Conservation (phyloP, 306 rosid species). For the Pueraria montana region DNA sequence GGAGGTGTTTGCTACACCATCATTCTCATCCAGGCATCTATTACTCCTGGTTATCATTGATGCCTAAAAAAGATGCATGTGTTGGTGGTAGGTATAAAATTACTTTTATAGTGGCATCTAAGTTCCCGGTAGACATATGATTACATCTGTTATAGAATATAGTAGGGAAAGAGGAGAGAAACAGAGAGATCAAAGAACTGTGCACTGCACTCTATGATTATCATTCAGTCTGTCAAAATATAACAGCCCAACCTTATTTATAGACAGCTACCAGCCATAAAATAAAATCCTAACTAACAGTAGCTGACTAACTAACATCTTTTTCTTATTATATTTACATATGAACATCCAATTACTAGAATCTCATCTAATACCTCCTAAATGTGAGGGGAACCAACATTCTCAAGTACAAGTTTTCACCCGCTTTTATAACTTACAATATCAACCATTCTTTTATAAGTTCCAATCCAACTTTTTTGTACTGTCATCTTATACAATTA, state of each 20-base stretch:
- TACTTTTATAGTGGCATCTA: background rate
- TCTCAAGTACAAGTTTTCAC: background rate
- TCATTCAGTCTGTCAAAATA: no score
- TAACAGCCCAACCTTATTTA: no score
- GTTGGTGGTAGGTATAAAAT: constrained; percentile 7
- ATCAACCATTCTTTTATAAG: constrained; percentile 17
- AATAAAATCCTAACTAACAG: no score
- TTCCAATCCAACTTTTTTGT: background rate
- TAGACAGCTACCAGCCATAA: no score
- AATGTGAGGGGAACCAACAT: background rate
- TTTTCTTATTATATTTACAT: no score
- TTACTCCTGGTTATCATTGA: background rate
- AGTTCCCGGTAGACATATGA: background rate
- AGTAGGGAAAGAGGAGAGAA: no score
- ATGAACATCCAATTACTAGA: background rate
- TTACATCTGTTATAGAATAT: background rate
- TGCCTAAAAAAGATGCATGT: background rate
- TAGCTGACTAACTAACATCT: no score
- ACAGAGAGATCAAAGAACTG: no score
- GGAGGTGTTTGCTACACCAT: background rate
- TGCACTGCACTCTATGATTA: no score
- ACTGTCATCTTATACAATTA: constrained; percentile 26
- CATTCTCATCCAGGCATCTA: background rate
- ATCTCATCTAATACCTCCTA: background rate
- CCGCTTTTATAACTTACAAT: background rate